Evolutionary conservation across 2,329 filamentous ascomycete species (phyloP), one percentile per base, ranked within the genome.

Genomic region (Sporothrix sp.): DNA sequence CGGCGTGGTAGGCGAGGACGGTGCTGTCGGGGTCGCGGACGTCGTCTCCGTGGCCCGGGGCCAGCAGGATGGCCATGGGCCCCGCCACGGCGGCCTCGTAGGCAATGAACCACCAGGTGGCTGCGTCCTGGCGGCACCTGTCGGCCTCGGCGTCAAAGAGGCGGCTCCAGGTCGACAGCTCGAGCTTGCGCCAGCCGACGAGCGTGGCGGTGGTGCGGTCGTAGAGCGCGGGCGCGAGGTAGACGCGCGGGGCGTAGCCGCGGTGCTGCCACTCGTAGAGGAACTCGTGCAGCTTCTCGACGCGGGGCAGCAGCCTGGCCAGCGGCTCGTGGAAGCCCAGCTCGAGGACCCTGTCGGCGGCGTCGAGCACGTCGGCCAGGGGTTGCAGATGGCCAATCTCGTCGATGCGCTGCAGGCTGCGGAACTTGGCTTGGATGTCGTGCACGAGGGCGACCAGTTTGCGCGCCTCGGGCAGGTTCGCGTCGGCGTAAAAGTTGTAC

Each of bases 51-150:
- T 28, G 25, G 6, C 25, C 25, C 25, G 6, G 25, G 10, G 79
- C 73, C 1, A 77, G 70, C 54, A 91, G 25, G 74, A 18, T 79
- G 76, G 49, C 87, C 51, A 60, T 71, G 0, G 90, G 85, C 9
- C 82, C 84, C 3, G 82, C 84, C 58, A 98, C 77, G 37, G 95
- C 79, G 4, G 84, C 87, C 65, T 97, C 88, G 61, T 96, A 98
- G 1, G 91, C 89, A 53, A 97, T 77, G 60, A 96, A 98, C 84
- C 90, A 98, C 93, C 93, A 98, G 14, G 85, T 84, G 59, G 82
- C 83, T 2, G 91, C 89, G 61, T 88, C 84, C 44, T 87, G 78
- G 20, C 82, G 73, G 59, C 83, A 89, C 59, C 85, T 88, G 48
- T 79, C 74, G 33, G 81, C 75, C 65, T 98, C 93, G 64, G 86